Evolutionary conservation across 306 rosid species (phyloP), one percentile per base, ranked within the genome.

Genomic region (Lupinus albus): DNA sequence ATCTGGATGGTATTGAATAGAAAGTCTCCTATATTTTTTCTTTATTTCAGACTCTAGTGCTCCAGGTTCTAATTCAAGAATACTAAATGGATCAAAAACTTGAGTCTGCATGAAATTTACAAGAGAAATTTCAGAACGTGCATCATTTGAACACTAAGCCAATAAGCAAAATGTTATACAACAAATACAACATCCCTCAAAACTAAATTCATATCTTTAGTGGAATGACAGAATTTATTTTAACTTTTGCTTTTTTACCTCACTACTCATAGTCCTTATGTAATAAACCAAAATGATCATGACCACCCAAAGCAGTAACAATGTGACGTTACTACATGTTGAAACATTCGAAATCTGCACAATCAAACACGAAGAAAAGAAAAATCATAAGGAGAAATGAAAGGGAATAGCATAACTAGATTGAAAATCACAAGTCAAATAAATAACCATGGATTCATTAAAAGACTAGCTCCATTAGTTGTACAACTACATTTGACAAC

Each of bases 1-100:
- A 86, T 93, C 97, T 5, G 99, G 96, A 84, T 93, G 97, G 84
- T 82, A 94, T 35, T 82, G 85, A 70, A 94, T 59, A 61, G 99
- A 94, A 65, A 94, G 92, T 74, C 90, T 82, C 80, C 97, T 90
- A 74, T 88, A 90, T 7, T 87, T 88, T 91, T 90, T 90, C 88
- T 86, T 90, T 79, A 94, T 86, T 17, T 86, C 96, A 8, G 82
- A 81, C 28, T 90, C 96, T 0, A 73, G 30, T 15, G 89, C 97
- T 78, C 96, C 89, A 8, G 89, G 78, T 44, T 85, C 92, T 84
- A 90, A 81, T 78, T 86, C 97, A 72, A 94, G 89, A 82, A 94
- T 90, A 57, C 56, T 85, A 78, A 82, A 94, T 15, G 99, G 99
- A 80, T 94, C 96, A 7, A 94, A 94, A 82, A 88, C 81, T 86